phyloP scores from a whole-genome alignment of 2,329 filamentous ascomycete genomes.

The Sarocladium oryzae region DNA sequence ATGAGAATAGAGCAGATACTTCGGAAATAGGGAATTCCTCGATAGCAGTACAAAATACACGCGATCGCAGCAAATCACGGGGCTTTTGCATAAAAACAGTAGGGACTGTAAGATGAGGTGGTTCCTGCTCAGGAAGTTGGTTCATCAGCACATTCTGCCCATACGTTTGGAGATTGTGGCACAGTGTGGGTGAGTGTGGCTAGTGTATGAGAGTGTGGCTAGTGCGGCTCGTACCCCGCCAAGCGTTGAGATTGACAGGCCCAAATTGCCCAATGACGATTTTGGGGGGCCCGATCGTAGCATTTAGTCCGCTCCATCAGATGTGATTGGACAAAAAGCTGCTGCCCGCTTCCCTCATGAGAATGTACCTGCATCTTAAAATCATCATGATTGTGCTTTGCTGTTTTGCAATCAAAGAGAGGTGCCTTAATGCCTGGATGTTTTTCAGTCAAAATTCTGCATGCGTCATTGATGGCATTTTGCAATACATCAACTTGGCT shows the following conservation, averaged over 20 bases:
- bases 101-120: neutral
- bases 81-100: neutral
- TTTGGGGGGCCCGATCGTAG: too few species aligned
- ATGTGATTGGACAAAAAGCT: neutral
- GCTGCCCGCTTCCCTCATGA: neutral
- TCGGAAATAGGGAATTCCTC: neutral
- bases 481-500: too few species aligned
- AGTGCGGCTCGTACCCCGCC: neutral
- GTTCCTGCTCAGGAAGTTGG: neutral
- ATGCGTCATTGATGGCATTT: too few species aligned
- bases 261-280: slow-evolving; percentile 7
- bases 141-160: neutral
- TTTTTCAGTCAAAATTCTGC: too few species aligned
- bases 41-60: neutral
- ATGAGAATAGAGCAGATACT: too few species aligned
- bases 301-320: neutral
- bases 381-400: neutral
- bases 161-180: neutral
- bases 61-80: neutral
- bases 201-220: too few species aligned
- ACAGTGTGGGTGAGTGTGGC: slow-evolving; percentile 5
- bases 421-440: too few species aligned
- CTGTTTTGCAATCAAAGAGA: too few species aligned
- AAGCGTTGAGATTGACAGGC: slow-evolving; percentile 5
- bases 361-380: neutral